Conservation (phyloP, 306 rosid species). For the Cucumis cinereus region DNA sequence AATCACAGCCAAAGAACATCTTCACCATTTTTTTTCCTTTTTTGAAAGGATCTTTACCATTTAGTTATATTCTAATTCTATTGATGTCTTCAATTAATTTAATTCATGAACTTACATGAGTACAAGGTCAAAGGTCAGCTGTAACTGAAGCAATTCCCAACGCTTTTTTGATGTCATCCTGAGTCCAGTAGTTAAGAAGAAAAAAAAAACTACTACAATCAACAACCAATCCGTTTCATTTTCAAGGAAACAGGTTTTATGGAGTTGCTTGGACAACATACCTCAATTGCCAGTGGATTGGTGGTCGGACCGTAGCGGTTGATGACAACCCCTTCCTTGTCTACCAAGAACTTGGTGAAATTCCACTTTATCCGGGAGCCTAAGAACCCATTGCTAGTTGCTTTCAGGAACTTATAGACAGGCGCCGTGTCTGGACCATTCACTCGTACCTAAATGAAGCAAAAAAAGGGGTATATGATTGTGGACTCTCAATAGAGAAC, state of each 20-base stretch:
- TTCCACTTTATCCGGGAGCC: slow-evolving; percentile 87
- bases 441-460: slow-evolving; percentile 40
- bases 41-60: not conserved
- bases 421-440: slow-evolving; percentile 62
- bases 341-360: slow-evolving; percentile 80
- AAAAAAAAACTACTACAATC: not conserved
- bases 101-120: not conserved
- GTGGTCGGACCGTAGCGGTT: slow-evolving; percentile 60
- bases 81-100: not conserved
- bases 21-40: too few relatives aligned
- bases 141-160: slow-evolving; percentile 40
- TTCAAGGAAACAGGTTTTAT: not conserved
- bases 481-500: not conserved
- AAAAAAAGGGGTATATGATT: not conserved
- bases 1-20: not conserved
- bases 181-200: slow-evolving; percentile 12
- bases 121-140: not conserved
- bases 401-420: slow-evolving; percentile 59
- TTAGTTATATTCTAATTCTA: not conserved
- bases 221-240: slow-evolving; percentile 1
- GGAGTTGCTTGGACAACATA: slow-evolving; percentile 11
- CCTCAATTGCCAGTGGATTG: slow-evolving; percentile 54
- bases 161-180: slow-evolving; percentile 75
- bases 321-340: slow-evolving; percentile 54
- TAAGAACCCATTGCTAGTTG: slow-evolving; percentile 43